These are phyloP conservation scores for Diphasiastrum complanatum DNA, from an alignment of 83 land plant genomes.

Conservation along the genomic window DNA sequence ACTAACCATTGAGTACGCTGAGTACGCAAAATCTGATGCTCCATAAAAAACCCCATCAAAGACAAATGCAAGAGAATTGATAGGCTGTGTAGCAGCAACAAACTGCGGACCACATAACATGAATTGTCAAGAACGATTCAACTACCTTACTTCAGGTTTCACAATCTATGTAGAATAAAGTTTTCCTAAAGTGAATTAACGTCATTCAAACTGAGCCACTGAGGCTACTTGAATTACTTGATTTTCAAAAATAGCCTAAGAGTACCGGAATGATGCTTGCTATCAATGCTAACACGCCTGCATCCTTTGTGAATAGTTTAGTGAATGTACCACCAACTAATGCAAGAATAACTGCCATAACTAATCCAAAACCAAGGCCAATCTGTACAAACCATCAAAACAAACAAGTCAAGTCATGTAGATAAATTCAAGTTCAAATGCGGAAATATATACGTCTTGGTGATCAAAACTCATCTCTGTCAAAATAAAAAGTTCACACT, in stretches of 20 bases:
- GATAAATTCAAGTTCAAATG: too few species aligned
- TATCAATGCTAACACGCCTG: constrained; percentile 49
- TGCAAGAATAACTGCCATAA: constrained; percentile 44
- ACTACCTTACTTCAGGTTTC: not conserved
- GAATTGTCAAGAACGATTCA: not conserved
- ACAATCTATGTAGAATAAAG: constrained; percentile 1
- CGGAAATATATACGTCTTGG: too few species aligned
- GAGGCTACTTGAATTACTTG: not conserved
- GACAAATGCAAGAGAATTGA: constrained; percentile 80
- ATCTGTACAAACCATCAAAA: constrained; percentile 54
- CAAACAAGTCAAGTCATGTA: too few species aligned
- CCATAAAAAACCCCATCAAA: constrained; percentile 92
- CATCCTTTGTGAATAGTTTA: constrained; percentile 60
- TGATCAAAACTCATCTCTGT: too few species aligned
- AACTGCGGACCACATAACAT: constrained; percentile 45
- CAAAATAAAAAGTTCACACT: too few species aligned
- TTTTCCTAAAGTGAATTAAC: not conserved
- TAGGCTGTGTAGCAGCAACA: constrained; percentile 76
- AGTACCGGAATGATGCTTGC: constrained; percentile 54
- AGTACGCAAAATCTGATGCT: constrained; percentile 75
- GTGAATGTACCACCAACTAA: constrained; percentile 48
- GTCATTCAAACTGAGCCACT: not conserved
- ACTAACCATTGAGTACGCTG: constrained; percentile 74
- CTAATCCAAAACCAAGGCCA: constrained; percentile 52
- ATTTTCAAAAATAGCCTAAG: not conserved